Percentiles rank a stretch among this genome's conserved stretches.
These are phyloP conservation scores for Nephelium lappaceum DNA, from an alignment of 345 rosid genomes.

Conservation along the genomic window DNA sequence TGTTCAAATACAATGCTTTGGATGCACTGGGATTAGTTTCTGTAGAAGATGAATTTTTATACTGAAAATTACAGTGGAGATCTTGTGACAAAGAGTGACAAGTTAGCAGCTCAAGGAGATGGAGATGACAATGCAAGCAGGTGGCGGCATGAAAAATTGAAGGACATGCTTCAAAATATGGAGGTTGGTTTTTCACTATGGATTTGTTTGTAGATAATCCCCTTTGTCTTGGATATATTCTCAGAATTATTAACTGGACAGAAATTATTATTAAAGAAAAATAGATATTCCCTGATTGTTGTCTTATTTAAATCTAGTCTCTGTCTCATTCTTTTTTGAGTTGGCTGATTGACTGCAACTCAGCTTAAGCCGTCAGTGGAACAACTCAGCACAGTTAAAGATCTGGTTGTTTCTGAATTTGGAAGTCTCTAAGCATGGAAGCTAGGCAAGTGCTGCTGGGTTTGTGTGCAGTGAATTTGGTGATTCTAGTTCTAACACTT, in stretches of 20 bases:
- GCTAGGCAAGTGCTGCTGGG: slow-evolving; percentile 69
- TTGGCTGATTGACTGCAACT: slow-evolving; percentile 48
- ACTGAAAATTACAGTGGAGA: slow-evolving; percentile 89
- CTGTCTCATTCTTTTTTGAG: slow-evolving; percentile 1
- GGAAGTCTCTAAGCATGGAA: slow-evolving; percentile 82
- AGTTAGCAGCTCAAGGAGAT: slow-evolving; percentile 82
- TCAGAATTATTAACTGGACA: background rate
- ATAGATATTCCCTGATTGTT: background rate
- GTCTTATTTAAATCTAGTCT: background rate
- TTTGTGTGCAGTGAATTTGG: slow-evolving; percentile 57
- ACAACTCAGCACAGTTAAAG: slow-evolving; percentile 81
- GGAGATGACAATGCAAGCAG: slow-evolving; percentile 90
- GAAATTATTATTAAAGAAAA: background rate
- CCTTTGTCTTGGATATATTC: background rate
- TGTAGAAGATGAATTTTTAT: slow-evolving; percentile 69
- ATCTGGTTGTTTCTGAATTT: slow-evolving; percentile 73
- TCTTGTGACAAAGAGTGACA: slow-evolving; percentile 88
- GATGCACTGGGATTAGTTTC: slow-evolving; percentile 77
- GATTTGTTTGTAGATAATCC: background rate
- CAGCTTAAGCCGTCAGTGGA: slow-evolving; percentile 72
- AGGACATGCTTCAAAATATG: slow-evolving; percentile 72
- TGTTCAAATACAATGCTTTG: slow-evolving; percentile 74
- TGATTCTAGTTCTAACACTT: slow-evolving; percentile 60
- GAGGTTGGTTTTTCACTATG: slow-evolving; percentile 46
- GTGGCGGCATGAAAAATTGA: slow-evolving; percentile 68